Evolutionary conservation across 2,329 filamentous ascomycete genomes (phyloP).

Genomic region (Scedosporium apiospermum): DNA sequence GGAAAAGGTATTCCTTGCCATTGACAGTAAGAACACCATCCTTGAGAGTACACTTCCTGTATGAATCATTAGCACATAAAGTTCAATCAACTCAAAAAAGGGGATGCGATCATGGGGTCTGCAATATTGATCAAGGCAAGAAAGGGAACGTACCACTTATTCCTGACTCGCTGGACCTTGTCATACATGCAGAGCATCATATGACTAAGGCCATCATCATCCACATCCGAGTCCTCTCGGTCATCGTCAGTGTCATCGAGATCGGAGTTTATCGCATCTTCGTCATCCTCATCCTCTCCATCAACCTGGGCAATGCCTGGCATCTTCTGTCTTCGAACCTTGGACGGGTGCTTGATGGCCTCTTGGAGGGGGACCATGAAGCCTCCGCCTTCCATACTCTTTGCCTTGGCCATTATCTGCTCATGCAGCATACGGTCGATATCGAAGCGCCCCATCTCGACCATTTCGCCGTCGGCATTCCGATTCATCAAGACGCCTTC

Average conservation of each 20-base stretch:
- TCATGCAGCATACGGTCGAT: conserved; percentile 62
- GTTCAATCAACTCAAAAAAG: background rate
- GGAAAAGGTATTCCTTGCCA: conserved; percentile 93
- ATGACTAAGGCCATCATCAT: conserved; percentile 73
- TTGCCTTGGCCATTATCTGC: conserved; percentile 56
- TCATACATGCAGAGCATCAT: conserved; percentile 99
- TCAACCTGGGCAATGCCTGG: conserved; percentile 34
- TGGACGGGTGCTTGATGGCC: conserved; percentile 19
- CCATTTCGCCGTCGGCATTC: conserved; percentile 41
- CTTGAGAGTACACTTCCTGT: conserved; percentile 93
- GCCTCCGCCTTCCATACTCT: conserved; percentile 63
- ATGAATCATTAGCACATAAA: conserved; percentile 17
- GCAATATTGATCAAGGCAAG: background rate
- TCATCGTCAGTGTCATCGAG: conserved; percentile 91
- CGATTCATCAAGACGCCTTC: conserved; percentile 51
- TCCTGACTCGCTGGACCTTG: conserved; percentile 98
- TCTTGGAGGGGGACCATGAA: conserved; percentile 64
- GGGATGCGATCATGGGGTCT: background rate
- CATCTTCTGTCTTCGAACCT: conserved; percentile 12
- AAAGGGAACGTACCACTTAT: conserved; percentile 63
- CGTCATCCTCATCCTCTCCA: conserved; percentile 59
- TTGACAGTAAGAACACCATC: conserved; percentile 91
- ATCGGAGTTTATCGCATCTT: conserved; percentile 97
- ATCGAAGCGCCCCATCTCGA: conserved; percentile 48
- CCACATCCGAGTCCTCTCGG: conserved; percentile 72